Evolutionary conservation across 306 rosid species (phyloP).

Genomic region (Bauhinia variegata): DNA sequence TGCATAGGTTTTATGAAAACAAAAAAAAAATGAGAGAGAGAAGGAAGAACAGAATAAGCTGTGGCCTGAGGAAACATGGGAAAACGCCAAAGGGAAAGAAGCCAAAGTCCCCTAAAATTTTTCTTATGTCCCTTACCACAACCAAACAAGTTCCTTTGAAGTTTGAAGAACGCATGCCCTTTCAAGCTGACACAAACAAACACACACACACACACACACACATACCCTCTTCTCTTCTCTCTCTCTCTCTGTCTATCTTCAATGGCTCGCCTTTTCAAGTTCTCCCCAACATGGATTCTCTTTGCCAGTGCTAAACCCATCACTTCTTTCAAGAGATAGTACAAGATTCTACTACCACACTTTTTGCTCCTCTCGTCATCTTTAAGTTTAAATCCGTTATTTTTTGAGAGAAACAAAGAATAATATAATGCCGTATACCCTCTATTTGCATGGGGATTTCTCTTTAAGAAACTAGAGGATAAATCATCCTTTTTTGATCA

Average conservation of each 20-base stretch:
- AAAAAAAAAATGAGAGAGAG: not conserved
- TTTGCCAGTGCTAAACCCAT: constrained; percentile 62
- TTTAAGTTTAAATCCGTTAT: not conserved
- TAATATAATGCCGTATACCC: constrained; percentile 12
- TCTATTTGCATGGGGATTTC: constrained; percentile 55
- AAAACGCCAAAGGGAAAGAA: constrained; percentile 56
- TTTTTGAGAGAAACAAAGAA: not conserved
- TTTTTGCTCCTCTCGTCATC: constrained; percentile 55
- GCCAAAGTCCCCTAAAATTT: constrained; percentile 32
- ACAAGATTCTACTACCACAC: constrained; percentile 70
- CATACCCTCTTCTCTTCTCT: not conserved
- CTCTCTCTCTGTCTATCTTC: constrained; percentile 34
- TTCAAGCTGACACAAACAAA: constrained; percentile 61
- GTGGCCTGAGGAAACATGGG: constrained; percentile 43
- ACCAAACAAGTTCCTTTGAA: constrained; percentile 44
- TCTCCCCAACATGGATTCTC: constrained; percentile 76
- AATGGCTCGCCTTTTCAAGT: constrained; percentile 82
- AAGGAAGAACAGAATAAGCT: constrained; percentile 22
- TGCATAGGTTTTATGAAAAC: not conserved
- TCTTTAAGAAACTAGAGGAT: constrained; percentile 28
- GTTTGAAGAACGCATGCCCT: constrained; percentile 68
- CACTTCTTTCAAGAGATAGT: constrained; percentile 82
- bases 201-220: too few relatives aligned
- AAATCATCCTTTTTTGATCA: constrained; percentile 43
- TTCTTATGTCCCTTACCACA: constrained; percentile 15